Percentiles rank a stretch among this genome's conserved stretches.
These are phyloP conservation scores for Dioscorea zingiberensis DNA, from an alignment of 106 monocot genomes.

Conservation along the genomic window DNA sequence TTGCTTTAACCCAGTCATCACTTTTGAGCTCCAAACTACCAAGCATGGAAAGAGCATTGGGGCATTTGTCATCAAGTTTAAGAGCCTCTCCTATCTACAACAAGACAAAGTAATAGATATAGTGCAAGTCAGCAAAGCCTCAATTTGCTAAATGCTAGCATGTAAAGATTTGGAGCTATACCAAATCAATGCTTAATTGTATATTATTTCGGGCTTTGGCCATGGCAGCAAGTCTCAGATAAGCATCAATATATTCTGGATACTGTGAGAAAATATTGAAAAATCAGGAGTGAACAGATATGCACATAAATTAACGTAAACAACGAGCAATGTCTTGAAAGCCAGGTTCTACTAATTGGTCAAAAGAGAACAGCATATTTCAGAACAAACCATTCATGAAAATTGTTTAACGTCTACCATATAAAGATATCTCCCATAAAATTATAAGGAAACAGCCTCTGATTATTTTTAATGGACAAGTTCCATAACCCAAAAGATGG, in stretches of 20 bases:
- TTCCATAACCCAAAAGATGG: too few relatives aligned
- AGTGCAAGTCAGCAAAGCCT: conserved; percentile 1
- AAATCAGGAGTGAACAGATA: neutral
- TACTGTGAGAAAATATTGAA: conserved; percentile 43
- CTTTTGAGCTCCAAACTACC: conserved; percentile 79
- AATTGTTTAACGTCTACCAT: too few relatives aligned
- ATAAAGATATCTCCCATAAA: too few relatives aligned
- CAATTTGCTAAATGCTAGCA: neutral
- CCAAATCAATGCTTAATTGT: conserved; percentile 84
- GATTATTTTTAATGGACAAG: too few relatives aligned
- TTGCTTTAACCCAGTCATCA: conserved; percentile 98
- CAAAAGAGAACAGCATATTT: too few relatives aligned
- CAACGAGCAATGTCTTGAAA: too few relatives aligned
- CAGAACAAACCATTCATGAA: too few relatives aligned
- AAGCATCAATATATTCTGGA: conserved; percentile 86
- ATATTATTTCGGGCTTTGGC: conserved; percentile 72
- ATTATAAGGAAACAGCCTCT: too few relatives aligned
- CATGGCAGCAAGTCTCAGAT: conserved; percentile 92
- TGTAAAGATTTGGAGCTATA: conserved; percentile 10
- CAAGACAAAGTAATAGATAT: conserved; percentile 9
- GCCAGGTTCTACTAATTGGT: too few relatives aligned
- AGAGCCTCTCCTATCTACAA: conserved; percentile 78
- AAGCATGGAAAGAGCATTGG: conserved; percentile 90
- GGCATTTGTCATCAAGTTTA: conserved; percentile 79
- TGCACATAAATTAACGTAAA: neutral